Base-by-base conservation (phyloP, 345 rosid genomes). In the Cardamine chenopodiifolia region DNA sequence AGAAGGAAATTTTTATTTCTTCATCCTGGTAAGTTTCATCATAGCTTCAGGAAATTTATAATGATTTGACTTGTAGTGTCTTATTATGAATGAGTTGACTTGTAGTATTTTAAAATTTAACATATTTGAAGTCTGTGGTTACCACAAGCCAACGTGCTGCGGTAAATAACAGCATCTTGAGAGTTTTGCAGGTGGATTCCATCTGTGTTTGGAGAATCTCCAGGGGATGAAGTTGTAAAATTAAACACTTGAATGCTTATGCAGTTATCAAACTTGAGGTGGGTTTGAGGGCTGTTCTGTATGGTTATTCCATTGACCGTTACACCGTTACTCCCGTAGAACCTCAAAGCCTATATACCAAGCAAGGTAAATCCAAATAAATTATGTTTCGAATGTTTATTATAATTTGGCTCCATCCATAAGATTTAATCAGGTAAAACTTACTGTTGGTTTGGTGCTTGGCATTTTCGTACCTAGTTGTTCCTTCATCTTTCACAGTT, bases 111-210 rank as follows among this genome's bases (percentile, higher is more conserved):
- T 11, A 17, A 17, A 52, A 29, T 42, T 31, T 55, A 47, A 62
- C 26, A 66, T 71, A 50, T 70, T 73, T 68, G 66, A 69, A 57
- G 19, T 71, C 47, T 71, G 60, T 68, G 35, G 67, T 81, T 93
- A 89, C 96, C 98, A 65, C 96, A 89, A 45, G 92, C 85, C 59
- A 93, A 85, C 60, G 74, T 72, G 8, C 83, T 61, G 75, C 85
- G 72, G 73, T 83, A 76, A 57, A 93, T 91, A 57, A 80, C 72
- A 35, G 88, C 91, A 66, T 87, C 75, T 62, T 81, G 80, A 74
- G 96, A 85, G 83, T 93, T 91, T 82, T 89, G 92, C 49, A 91
- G 83, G 86, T 93, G 94, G 70, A 91, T 91, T 48, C 98, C 97
- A 26, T 91, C 91, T 2, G 98, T 93, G 78, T 91, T 83, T 48